phyloP scores from a whole-genome alignment of 2,329 filamentous ascomycete species.

The Aspergillus intermedius region DNA sequence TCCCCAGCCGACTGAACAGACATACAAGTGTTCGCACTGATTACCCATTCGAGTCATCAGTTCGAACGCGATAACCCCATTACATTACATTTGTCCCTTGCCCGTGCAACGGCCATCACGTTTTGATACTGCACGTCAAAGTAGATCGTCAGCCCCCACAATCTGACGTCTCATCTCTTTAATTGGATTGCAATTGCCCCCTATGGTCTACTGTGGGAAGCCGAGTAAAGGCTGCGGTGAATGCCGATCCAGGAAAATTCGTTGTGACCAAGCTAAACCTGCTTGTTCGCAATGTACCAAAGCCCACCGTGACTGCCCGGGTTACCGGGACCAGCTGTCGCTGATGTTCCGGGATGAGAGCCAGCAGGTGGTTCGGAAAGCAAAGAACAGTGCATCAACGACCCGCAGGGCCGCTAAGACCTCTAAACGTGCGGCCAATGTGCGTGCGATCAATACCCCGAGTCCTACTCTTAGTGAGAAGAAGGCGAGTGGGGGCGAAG shows the following conservation, averaged over 20 bases:
- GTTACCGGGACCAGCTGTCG: conserved; percentile 58
- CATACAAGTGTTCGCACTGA: not conserved
- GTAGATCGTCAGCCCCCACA: not conserved
- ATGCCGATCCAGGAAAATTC: conserved; percentile 40
- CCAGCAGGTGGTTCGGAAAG: conserved; percentile 54
- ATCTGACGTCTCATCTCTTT: not conserved
- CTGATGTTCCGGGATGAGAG: conserved; percentile 63
- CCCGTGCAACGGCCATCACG: not conserved
- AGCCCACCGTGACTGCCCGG: conserved; percentile 55
- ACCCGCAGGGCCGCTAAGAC: conserved; percentile 11
- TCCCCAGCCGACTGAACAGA: not conserved
- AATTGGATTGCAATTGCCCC: not conserved
- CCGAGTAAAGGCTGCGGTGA: conserved; percentile 41
- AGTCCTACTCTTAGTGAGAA: not conserved
- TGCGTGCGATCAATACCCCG: not conserved
- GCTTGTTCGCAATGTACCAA: conserved; percentile 59
- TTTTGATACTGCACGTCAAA: not conserved
- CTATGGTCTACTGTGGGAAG: conserved; percentile 40
- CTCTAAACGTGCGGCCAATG: not conserved
- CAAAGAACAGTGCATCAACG: conserved; percentile 39
- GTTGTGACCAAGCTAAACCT: conserved; percentile 55
- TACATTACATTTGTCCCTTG: not conserved
- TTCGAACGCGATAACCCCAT: not conserved
- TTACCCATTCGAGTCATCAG: conserved; percentile 1
- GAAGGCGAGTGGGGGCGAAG: not conserved